phyloP scores from a whole-genome alignment of 257 asterid genomes.

The Cruciata laevipes region DNA sequence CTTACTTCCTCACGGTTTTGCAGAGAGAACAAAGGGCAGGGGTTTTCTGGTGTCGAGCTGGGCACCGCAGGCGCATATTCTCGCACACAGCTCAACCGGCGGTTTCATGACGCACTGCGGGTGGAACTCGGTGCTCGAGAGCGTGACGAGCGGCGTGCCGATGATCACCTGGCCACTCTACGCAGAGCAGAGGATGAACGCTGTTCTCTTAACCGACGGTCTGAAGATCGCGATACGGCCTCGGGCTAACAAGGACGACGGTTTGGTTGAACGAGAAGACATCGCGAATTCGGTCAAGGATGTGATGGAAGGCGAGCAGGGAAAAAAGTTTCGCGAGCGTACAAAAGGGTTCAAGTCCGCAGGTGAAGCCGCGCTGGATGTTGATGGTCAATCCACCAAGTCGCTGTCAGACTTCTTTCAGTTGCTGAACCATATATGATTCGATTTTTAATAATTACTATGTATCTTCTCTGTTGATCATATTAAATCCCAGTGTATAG shows the following conservation, averaged over 20 bases:
- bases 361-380: constrained; percentile 10
- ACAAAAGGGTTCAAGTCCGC: constrained; percentile 10
- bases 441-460: neutral
- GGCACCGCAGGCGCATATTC: constrained; percentile 28
- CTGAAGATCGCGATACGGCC: constrained; percentile 18
- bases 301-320: constrained; percentile 26
- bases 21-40: constrained; percentile 14
- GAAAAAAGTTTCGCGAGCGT: constrained; percentile 3
- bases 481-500: no score
- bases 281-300: constrained; percentile 19
- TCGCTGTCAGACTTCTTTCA: constrained; percentile 14
- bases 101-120: constrained; percentile 30
- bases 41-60: constrained; percentile 23
- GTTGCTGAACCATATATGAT: neutral
- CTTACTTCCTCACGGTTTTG: constrained; percentile 24
- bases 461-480: no score
- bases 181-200: constrained; percentile 25
- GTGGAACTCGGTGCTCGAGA: constrained; percentile 24
- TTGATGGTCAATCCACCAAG: constrained; percentile 20
- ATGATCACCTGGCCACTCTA: constrained; percentile 26
- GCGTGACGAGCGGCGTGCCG: constrained; percentile 17
- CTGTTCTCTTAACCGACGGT: constrained; percentile 12
- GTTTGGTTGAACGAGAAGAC: constrained; percentile 8
- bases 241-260: neutral
- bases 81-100: constrained; percentile 15